Evolutionary conservation across 2,329 filamentous ascomycete genomes (phyloP), one percentile per base, ranked within the genome.

Genomic region (Ascochyta lentis): DNA sequence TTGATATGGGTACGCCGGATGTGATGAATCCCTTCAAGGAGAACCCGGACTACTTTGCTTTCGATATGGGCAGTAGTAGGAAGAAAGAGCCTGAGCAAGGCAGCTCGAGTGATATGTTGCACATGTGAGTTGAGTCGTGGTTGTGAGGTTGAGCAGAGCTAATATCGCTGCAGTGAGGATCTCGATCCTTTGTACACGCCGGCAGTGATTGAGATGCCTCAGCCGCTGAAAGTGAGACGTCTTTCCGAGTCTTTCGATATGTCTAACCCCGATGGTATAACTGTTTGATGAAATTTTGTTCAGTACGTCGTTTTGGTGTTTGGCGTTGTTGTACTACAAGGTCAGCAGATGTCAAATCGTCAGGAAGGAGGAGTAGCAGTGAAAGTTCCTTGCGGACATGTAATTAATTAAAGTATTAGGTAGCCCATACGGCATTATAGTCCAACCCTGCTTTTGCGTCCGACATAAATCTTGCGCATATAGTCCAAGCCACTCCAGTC

Each of bases 21-120:
- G 58, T 61, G 7, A 59, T 70, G 22, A 75, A 76, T 57, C 77
- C 77, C 0, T 79, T 79, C 54, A 76, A 77, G 24, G 53, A 66
- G 27, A 69, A 62, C 24, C 59, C 58, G 8, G 70, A 69, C 26
- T 72, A 72, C 46, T 73, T 72, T 51, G 60, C 65, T 1, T 71
- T 71, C 37, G 62, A 65, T 19, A 61, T 68, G 55, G 60, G 63
- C 8, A 64, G 48, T 41, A 59, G 37, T 27, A 38, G 37, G 56
- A 64, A 26, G 51, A 57, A 35, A 47, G 46, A 34, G 44, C 51
- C 40, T 51, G 53, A 65, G 38, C 49, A 63, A 13, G 29, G 44
- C 10, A 60, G 48, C 26, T 34, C 56, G 19, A 47, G 56, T 22
- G 65, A 70, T 47, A 39, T 64, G n/a, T 65, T 72, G 64, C 66